phyloP scores from a whole-genome alignment of 2,329 filamentous ascomycete genomes.

The Fusarium staphyleae region DNA sequence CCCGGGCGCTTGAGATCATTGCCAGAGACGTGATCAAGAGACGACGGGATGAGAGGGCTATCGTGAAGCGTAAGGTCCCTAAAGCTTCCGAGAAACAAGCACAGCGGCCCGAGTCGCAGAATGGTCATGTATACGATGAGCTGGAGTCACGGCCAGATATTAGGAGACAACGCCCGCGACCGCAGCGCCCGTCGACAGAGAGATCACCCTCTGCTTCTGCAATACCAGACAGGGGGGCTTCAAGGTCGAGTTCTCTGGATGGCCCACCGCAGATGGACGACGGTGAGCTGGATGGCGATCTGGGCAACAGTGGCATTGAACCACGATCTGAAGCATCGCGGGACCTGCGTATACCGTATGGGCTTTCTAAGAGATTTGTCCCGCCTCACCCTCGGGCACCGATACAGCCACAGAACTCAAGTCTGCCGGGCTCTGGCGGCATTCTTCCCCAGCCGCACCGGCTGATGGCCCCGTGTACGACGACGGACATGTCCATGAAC shows the following conservation, averaged over 20 bases:
- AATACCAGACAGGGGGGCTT: neutral
- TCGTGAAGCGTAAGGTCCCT: constrained; percentile 47
- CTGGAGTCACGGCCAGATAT: neutral
- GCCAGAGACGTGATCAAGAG: constrained; percentile 82
- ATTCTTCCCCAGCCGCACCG: constrained; percentile 34
- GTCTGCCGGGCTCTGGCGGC: constrained; percentile 22
- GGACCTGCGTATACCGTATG: constrained; percentile 36
- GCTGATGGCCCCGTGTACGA: constrained; percentile 38
- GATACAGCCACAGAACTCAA: constrained; percentile 34
- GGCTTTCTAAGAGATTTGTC: constrained; percentile 28
- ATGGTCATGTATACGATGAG: neutral
- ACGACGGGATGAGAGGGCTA: constrained; percentile 67
- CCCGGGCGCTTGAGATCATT: constrained; percentile 73
- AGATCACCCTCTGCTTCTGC: neutral
- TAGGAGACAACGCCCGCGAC: neutral
- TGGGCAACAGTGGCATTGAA: constrained; percentile 36
- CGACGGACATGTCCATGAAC: constrained; percentile 41
- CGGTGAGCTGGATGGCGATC: constrained; percentile 28
- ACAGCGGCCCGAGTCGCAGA: neutral
- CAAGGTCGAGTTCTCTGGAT: constrained; percentile 27
- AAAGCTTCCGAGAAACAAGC: constrained; percentile 50
- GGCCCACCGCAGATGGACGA: constrained; percentile 23
- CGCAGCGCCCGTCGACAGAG: neutral
- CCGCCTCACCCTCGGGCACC: constrained; percentile 31
- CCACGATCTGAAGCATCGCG: constrained; percentile 36